A percentile compares a stretch with the other conserved stretches of the same genome.
These are phyloP conservation scores for Torulaspora microellipsoides DNA, from an alignment of 805 yeast species.

Conservation along the genomic window DNA sequence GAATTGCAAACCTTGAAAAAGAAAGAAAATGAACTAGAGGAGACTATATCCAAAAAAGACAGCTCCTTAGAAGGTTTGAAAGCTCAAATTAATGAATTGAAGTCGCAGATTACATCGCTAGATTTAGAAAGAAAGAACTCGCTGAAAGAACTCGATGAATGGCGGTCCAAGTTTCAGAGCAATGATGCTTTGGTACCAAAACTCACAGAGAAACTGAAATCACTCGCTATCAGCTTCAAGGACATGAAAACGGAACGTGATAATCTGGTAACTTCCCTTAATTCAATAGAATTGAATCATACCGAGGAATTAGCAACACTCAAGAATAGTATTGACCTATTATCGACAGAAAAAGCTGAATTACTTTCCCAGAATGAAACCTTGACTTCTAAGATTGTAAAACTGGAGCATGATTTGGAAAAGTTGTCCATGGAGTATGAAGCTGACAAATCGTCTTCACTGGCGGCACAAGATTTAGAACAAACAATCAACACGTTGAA, in stretches of 20 bases:
- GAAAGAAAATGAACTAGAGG: constrained; percentile 18
- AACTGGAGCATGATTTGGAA: constrained; percentile 3
- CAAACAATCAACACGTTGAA: not conserved
- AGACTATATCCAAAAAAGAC: constrained; percentile 18
- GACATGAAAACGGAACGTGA: constrained; percentile 27
- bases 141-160: constrained; percentile 24
- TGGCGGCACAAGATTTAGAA: constrained; percentile 5
- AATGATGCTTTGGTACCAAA: constrained; percentile 38
- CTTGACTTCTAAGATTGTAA: constrained; percentile 8
- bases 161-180: constrained; percentile 27
- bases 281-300: constrained; percentile 8
- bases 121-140: constrained; percentile 25
- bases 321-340: constrained; percentile 5
- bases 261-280: constrained; percentile 15
- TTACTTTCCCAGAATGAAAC: constrained; percentile 8
- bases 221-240: constrained; percentile 36
- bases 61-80: constrained; percentile 4
- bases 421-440: constrained; percentile 1
- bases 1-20: constrained; percentile 24
- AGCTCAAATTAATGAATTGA: not conserved
- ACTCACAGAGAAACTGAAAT: constrained; percentile 43
- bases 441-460: not conserved
- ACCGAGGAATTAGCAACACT: constrained; percentile 10
- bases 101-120: constrained; percentile 7
- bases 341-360: constrained; percentile 9